A percentile compares a stretch with the other conserved stretches of the same genome.
These are phyloP conservation scores for Trichophaea hybrida DNA, from an alignment of 2,329 filamentous ascomycete species.

Conservation along the genomic window DNA sequence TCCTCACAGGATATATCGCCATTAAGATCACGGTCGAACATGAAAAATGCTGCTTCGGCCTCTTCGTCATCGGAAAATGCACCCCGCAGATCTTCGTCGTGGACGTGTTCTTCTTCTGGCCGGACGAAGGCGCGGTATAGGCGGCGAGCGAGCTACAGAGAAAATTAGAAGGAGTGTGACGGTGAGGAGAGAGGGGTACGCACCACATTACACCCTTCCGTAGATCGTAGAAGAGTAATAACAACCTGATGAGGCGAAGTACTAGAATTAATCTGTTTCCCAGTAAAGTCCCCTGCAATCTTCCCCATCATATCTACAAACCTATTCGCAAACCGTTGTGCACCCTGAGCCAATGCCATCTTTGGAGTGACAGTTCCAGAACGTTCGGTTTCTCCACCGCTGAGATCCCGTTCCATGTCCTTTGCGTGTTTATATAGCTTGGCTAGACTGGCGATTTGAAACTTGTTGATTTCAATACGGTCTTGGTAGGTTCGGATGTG, in stretches of 20 bases:
- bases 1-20: conserved; percentile 94
- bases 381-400: conserved; percentile 2
- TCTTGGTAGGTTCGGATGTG: conserved; percentile 82
- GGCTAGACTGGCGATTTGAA: conserved; percentile 57
- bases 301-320: conserved; percentile 74
- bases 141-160: conserved; percentile 51
- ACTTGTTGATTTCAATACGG: conserved; percentile 82
- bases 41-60: conserved; percentile 71
- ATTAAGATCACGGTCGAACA: conserved; percentile 95
- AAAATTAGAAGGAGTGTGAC: conserved; percentile 1
- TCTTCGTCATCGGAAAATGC: conserved; percentile 76
- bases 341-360: conserved; percentile 53
- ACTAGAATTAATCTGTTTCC: conserved; percentile 50
- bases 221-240: conserved; percentile 57
- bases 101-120: conserved; percentile 61
- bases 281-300: conserved; percentile 84
- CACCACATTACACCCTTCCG: conserved; percentile 56
- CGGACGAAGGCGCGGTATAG: conserved; percentile 73
- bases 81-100: conserved; percentile 58
- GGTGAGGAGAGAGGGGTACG: not conserved
- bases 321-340: conserved; percentile 59
- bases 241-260: conserved; percentile 77
- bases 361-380: conserved; percentile 58
- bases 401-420: conserved; percentile 11
- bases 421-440: conserved; percentile 45